These are phyloP conservation scores for Aegilops sharonensis DNA, from an alignment of 176 grass and related monocot genomes.

Conservation along the genomic window DNA sequence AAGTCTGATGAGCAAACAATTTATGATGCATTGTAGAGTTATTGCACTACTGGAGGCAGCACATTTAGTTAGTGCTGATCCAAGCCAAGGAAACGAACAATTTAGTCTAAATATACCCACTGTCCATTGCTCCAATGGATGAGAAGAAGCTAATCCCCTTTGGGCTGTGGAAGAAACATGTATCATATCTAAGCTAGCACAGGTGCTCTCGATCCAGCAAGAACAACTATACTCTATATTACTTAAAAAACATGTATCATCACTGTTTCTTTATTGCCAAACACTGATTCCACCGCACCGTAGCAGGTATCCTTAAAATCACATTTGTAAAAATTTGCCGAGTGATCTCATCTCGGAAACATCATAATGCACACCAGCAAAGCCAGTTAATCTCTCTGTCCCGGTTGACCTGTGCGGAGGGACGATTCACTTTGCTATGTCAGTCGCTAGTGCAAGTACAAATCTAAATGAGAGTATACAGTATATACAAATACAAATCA, in stretches of 20 bases:
- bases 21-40: neutral
- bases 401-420: too few relatives aligned
- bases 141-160: neutral
- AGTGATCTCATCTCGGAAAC: too few relatives aligned
- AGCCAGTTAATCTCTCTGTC: too few relatives aligned
- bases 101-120: neutral
- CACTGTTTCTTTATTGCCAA: too few relatives aligned
- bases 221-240: too few relatives aligned
- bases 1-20: neutral
- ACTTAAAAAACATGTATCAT: too few relatives aligned
- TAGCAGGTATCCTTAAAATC: too few relatives aligned
- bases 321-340: too few relatives aligned
- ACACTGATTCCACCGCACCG: too few relatives aligned
- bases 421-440: neutral
- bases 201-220: neutral
- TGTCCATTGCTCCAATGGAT: neutral
- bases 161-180: neutral
- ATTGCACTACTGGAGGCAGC: neutral
- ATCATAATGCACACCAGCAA: too few relatives aligned
- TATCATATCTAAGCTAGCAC: neutral
- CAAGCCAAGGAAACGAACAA: neutral
- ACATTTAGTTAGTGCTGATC: neutral
- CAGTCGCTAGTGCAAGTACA: neutral
- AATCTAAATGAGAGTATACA: neutral
- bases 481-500: too few relatives aligned